Base-by-base conservation (phyloP, 331 rosid species). In the Malus hybrid region DNA sequence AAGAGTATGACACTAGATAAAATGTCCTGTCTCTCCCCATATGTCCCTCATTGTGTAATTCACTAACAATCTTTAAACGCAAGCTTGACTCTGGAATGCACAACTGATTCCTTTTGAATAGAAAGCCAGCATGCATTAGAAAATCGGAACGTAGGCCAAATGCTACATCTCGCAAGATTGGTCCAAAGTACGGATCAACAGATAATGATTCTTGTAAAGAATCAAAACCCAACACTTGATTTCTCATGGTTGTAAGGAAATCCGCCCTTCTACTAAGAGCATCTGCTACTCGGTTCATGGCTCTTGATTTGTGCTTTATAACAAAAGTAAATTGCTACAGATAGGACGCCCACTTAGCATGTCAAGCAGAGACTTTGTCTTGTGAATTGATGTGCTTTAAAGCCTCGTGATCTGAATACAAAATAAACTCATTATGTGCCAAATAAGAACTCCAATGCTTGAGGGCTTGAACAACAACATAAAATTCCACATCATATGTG, bases 401-500 rank as follows among this genome's bases (percentile, higher is more conserved):
- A 11, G 20, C 33, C 16, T 26, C 75, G 13, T 53, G 75, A 50
- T 48, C 74, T 1, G 44, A 11, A 50, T 18, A 44, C 20, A 48
- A 26, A 24, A 70, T 30, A 70, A 50, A 50, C 46, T 48, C 46
- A 52, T 50, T 29, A 29, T 53, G 46, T 14, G 36, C 36, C 9
- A 53, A 10, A 71, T 30, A 71, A 7, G 13, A 55, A 50, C 42
- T 7, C 65, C 65, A 52, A 10, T 32, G 65, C 44, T 55, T 53
- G 28, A 71, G 29, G 1, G 75, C 60, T 28, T 55, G 75, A 9
- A 71, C 46, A 6, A 71, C 10, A 3, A 4, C 50, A 71, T 50
- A 71, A 30, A 55, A 34, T 18, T 71, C 75, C 46, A 71, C 34
- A 29, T 71, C 30, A 71, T 71, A 71, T 36, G 58, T 68, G 18